Percentiles rank a stretch among this genome's conserved stretches.
Evolutionary conservation across 768 basidiomycete species (phyloP).

Genomic region (Suillus luteus): DNA sequence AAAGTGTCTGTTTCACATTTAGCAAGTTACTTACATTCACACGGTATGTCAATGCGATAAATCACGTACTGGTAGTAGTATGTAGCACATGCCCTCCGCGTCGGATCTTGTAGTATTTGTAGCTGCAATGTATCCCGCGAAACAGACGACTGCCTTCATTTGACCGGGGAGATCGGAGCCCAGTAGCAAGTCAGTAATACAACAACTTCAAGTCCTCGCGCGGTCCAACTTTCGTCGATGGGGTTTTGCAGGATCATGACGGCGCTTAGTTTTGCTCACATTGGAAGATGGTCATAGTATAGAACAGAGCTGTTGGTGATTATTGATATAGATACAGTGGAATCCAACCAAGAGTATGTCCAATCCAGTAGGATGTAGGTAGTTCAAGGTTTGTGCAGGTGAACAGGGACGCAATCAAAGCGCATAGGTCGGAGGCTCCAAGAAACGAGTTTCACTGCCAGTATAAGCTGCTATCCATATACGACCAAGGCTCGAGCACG

Average conservation of each 20-base stretch:
- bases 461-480: constrained; percentile 40
- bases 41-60: background rate
- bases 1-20: background rate
- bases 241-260: background rate
- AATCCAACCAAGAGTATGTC: background rate
- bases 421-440: background rate
- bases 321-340: background rate
- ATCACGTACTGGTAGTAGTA: background rate
- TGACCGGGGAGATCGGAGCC: background rate
- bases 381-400: background rate
- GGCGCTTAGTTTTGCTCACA: background rate
- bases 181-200: background rate
- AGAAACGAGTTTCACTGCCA: constrained; percentile 34
- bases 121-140: background rate
- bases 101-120: background rate
- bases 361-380: background rate
- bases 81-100: background rate
- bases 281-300: background rate
- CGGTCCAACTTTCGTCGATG: background rate
- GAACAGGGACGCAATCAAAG: background rate
- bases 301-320: background rate
- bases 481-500: constrained; percentile 56
- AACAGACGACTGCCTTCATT: background rate
- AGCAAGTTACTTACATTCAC: background rate
- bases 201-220: background rate